Evolutionary conservation across 2,329 filamentous ascomycete species (phyloP).

Genomic region (Ciborinia camelliae): DNA sequence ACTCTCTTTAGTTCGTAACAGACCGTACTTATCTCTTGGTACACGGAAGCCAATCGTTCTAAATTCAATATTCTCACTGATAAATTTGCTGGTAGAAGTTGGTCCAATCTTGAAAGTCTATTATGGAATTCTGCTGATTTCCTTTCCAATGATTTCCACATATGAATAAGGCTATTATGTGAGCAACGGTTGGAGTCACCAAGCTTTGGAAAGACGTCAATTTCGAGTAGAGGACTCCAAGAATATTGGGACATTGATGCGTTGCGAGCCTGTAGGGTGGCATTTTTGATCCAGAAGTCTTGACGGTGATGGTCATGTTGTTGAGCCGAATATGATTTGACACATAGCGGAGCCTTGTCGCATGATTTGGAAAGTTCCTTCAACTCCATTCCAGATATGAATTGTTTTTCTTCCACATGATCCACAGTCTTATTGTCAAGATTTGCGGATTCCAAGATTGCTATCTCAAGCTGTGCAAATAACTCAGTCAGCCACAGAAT

Average conservation of each 20-base stretch:
- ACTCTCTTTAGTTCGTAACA: no score
- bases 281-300: neutral
- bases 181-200: neutral
- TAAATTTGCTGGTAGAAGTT: neutral
- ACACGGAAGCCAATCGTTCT: neutral
- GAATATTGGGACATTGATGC: rapidly evolving
- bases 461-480: neutral
- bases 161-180: neutral
- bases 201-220: neutral
- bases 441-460: neutral
- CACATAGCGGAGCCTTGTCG: neutral
- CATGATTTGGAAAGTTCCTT: neutral
- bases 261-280: neutral
- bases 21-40: neutral
- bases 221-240: neutral
- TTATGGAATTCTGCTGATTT: rapidly evolving
- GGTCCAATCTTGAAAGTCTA: neutral
- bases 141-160: neutral
- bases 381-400: neutral
- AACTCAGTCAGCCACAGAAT: neutral
- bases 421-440: neutral
- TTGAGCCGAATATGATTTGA: neutral
- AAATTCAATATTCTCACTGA: neutral
- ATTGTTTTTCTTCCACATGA: neutral
- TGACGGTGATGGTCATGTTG: rapidly evolving